Evolutionary conservation across 345 rosid genomes (phyloP), one percentile per base, ranked within the genome.

Genomic region (Eucalyptus polyanthemos): DNA sequence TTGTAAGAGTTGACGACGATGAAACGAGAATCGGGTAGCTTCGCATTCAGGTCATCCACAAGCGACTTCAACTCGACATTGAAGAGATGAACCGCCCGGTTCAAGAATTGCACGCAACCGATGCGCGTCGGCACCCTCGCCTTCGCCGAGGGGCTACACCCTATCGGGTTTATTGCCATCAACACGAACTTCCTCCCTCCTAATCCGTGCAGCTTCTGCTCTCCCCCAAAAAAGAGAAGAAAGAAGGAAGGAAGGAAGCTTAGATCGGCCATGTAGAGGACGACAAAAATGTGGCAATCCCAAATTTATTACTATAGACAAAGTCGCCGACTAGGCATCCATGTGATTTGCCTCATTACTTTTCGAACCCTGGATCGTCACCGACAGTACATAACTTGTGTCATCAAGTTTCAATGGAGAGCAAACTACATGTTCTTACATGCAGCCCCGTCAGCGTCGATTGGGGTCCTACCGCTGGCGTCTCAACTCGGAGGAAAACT

Each of bases 181-280:
- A 95, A 49, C 87, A 91, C 96, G 80, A 95, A 95, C 86, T 95
- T 95, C 58, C 96, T 90, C 3, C 92, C 96, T 42, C 96, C 96
- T 65, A 94, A 91, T 17, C 22, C 42, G 88, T 93, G 91, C 91
- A 95, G 80, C 45, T 89, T 93, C 97, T 95, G 95, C 29, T 50
- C 45, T 15, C 67, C 22, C 10, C 42, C 4, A 6, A 86, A 86
- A 24, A 8, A 51, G 4, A 49, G 34, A 86, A 86, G 34, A 24
- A 24, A 31, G 12, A 10, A n/a, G n/a, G 8, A 31, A n/a, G 37
- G 62, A 21, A 86, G 17, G 40, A 86, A 86, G 54, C 4, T 40
- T 24, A 47, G 40, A 9, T 53, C 45, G 42, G 58, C 44, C 44
- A 22, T 34, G 19, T 22, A 86, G 58, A 44, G 65, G 81, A 44